These are phyloP conservation scores for Russula sp. DNA, from an alignment of 768 basidiomycete genomes.

Conservation along the genomic window DNA sequence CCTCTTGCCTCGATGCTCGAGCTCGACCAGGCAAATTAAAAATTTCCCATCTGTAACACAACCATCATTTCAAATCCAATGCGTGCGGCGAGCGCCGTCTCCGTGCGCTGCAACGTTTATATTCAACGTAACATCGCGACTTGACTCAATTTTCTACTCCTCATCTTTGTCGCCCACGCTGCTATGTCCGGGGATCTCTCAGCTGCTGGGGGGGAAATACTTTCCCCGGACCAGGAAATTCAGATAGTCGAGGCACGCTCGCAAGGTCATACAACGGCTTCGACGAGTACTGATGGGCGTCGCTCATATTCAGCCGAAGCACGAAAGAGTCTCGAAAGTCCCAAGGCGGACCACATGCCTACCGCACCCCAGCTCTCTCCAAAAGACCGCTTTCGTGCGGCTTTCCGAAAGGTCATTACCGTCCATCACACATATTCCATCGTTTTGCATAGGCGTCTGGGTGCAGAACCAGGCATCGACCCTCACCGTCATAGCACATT, in stretches of 20 bases:
- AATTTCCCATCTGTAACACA: no score
- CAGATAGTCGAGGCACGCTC: background rate
- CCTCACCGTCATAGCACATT: slow-evolving; percentile 53
- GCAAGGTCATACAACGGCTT: background rate
- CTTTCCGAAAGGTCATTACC: slow-evolving; percentile 55
- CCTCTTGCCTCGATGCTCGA: no score
- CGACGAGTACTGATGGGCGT: background rate
- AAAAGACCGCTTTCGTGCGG: slow-evolving; percentile 44
- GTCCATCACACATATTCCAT: slow-evolving; percentile 46
- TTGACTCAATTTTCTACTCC: background rate
- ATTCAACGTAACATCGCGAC: background rate
- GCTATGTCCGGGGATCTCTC: slow-evolving; percentile 12
- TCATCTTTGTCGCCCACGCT: background rate
- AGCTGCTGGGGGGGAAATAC: slow-evolving; percentile 5
- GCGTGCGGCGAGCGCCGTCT: background rate
- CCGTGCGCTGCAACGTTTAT: background rate
- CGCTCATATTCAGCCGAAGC: background rate
- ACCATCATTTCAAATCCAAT: background rate
- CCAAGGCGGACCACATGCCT: background rate
- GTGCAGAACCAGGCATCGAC: slow-evolving; percentile 68
- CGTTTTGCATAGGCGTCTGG: slow-evolving; percentile 35
- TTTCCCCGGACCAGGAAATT: slow-evolving; percentile 5
- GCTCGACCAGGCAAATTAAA: no score
- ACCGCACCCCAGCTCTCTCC: slow-evolving; percentile 29
- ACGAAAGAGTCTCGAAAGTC: background rate